Evolutionary conservation across 129 eudicot species (phyloP).

Genomic region (Calendula officinalis): DNA sequence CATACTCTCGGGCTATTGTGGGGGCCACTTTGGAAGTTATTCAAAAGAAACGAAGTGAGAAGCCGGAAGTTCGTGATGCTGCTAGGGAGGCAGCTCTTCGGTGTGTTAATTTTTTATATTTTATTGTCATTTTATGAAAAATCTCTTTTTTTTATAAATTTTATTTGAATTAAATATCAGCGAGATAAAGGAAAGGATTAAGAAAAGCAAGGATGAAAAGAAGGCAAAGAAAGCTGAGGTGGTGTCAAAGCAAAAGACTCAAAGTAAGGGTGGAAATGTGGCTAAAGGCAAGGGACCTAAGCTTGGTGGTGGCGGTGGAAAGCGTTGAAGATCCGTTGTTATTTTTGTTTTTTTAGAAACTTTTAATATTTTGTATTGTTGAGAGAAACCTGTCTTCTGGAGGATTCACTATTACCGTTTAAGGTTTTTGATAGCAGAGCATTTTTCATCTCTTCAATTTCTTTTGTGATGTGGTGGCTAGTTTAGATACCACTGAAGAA

Average conservation of each 20-base stretch:
- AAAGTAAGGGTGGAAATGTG: constrained; percentile 36
- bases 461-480: constrained; percentile 39
- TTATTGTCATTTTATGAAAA: neutral
- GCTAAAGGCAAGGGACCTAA: constrained; percentile 57
- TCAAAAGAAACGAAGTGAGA: constrained; percentile 61
- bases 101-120: constrained; percentile 1
- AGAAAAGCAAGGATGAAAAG: constrained; percentile 66
- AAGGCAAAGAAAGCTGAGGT: constrained; percentile 72
- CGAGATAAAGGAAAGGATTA: constrained; percentile 62
- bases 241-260: constrained; percentile 43
- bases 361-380: constrained; percentile 7
- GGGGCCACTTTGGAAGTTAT: constrained; percentile 70
- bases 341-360: constrained; percentile 1
- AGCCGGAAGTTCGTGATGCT: constrained; percentile 73
- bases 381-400: constrained; percentile 3
- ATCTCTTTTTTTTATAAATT: neutral
- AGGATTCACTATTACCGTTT: constrained; percentile 21
- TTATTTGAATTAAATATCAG: constrained; percentile 12
- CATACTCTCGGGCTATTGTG: constrained; percentile 62
- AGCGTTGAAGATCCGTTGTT: constrained; percentile 21
- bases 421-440: constrained; percentile 1
- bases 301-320: constrained; percentile 66
- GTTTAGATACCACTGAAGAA: constrained; percentile 32
- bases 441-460: constrained; percentile 8
- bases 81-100: constrained; percentile 72